Base-by-base conservation (phyloP, 2,329 filamentous ascomycete genomes). In the Fusarium graminum region DNA sequence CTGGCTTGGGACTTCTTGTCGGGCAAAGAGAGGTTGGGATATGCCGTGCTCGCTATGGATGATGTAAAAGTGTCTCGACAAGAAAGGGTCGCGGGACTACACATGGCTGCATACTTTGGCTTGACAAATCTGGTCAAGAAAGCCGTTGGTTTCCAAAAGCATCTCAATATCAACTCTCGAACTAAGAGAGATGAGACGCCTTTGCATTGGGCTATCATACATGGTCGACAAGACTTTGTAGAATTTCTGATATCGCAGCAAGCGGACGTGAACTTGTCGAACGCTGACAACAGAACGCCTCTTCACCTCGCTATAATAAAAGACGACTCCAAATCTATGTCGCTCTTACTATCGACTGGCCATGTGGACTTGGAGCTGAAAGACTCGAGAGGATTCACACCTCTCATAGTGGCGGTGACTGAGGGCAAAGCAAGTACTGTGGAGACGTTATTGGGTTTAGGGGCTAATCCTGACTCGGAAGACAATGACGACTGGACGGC, bases 81-180 rank as follows among this genome's bases (percentile, higher is more conserved):
- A 42, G 40, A 42, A 7, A 5, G n/a, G 40, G 12, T 42, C n/a
- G 28, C 40, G 28, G 40, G 40, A 4, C 28, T 42, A 14, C 25
- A 28, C 14, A 29, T 42, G n/a, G 40, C 40, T 42, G 40, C 40
- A 42, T 42, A 28, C 17, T 42, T 42, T 42, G 40, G 40, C 4
- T 17, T 42, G 16, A 28, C 40, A 13, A 42, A 7, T 29, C 14
- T 42, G 40, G 40, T 42, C 11, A 10, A 42, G 25, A 42, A 42
- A n/a, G 40, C 40, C 5, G 17, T 28, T 2, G 17, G 40, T 42
- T 16, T 42, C 4, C 40, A 42, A 7, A 42, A 29, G 28, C 25
- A 10, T 4, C 40, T 42, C 11, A 22, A 42, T 13, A 42, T 42
- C 14, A 28, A 42, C 28, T 42, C 40, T 42, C 25, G 40, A 7